A percentile compares a stretch with the other conserved stretches of the same genome.
These are phyloP conservation scores for Zygnema cylindricum DNA, from an alignment of 139 green algal genomes.

Conservation along the genomic window DNA sequence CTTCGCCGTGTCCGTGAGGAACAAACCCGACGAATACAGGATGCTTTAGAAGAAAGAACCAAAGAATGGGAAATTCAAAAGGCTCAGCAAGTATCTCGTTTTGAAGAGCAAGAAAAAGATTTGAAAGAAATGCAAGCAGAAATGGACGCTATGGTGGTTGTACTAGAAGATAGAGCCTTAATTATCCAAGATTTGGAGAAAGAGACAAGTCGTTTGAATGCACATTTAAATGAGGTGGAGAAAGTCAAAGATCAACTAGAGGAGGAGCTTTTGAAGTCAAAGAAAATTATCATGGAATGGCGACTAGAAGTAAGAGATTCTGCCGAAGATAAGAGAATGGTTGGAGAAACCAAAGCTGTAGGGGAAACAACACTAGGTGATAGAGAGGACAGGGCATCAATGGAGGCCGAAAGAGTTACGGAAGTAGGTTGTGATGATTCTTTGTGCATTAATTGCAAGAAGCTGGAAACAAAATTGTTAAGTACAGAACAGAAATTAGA, in stretches of 20 bases:
- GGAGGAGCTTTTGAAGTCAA: too few species aligned
- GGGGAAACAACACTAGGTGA: too few species aligned
- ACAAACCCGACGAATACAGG: slow-evolving; percentile 31
- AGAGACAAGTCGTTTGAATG: not conserved
- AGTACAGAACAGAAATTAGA: not conserved
- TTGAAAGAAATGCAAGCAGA: slow-evolving; percentile 5
- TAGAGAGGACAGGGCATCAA: too few species aligned
- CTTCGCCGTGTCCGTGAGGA: slow-evolving; percentile 28
- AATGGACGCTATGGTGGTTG: slow-evolving; percentile 9
- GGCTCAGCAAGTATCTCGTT: not conserved
- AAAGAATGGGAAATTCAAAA: slow-evolving; percentile 12
- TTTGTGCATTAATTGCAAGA: not conserved
- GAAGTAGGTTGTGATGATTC: not conserved
- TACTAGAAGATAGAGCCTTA: slow-evolving; percentile 1
- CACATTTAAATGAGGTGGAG: too few species aligned
- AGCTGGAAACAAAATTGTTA: not conserved
- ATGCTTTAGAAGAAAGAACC: slow-evolving; percentile 19
- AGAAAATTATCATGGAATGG: too few species aligned
- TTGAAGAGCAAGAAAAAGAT: slow-evolving; percentile 18
- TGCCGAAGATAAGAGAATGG: too few species aligned
- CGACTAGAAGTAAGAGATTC: too few species aligned
- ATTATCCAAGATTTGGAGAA: slow-evolving; percentile 18
- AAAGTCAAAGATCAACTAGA: too few species aligned
- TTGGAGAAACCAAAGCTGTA: too few species aligned
- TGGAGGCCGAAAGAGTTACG: too few species aligned